These are phyloP conservation scores for Clarireedia homoeocarpa DNA, from an alignment of 2,329 filamentous ascomycete species.

Conservation along the genomic window DNA sequence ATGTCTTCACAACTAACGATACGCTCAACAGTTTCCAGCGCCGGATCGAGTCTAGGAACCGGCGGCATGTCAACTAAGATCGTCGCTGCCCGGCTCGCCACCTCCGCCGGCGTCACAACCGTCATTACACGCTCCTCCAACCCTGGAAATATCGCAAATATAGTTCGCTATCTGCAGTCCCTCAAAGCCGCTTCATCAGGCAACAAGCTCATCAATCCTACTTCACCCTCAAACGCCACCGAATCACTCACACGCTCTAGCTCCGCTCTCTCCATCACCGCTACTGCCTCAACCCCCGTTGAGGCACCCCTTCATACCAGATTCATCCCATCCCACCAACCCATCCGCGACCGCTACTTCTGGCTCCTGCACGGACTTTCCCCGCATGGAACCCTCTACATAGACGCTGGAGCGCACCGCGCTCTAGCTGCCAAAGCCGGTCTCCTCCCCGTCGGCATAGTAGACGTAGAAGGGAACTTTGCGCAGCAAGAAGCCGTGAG, in stretches of 20 bases:
- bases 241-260: constrained; percentile 9
- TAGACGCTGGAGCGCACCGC: constrained; percentile 79
- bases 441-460: constrained; percentile 80
- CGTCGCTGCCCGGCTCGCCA: constrained; percentile 82
- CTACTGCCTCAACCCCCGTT: constrained; percentile 9
- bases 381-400: constrained; percentile 85
- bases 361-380: constrained; percentile 92
- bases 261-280: constrained; percentile 13
- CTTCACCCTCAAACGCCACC: constrained; percentile 17
- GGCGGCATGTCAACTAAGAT: constrained; percentile 99
- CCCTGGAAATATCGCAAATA: constrained; percentile 82
- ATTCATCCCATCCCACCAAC: constrained; percentile 76
- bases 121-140: constrained; percentile 92
- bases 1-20: not conserved
- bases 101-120: constrained; percentile 89
- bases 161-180: constrained; percentile 72
- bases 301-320: constrained; percentile 74
- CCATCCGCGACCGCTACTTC: constrained; percentile 90
- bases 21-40: constrained; percentile 60
- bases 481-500: constrained; percentile 88
- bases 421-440: constrained; percentile 79
- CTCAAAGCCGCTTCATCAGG: constrained; percentile 33
- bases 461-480: constrained; percentile 83
- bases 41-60: constrained; percentile 82
- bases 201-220: constrained; percentile 10